Conservation (phyloP, 208 protist genomes). For the Lotmaria passim region DNA sequence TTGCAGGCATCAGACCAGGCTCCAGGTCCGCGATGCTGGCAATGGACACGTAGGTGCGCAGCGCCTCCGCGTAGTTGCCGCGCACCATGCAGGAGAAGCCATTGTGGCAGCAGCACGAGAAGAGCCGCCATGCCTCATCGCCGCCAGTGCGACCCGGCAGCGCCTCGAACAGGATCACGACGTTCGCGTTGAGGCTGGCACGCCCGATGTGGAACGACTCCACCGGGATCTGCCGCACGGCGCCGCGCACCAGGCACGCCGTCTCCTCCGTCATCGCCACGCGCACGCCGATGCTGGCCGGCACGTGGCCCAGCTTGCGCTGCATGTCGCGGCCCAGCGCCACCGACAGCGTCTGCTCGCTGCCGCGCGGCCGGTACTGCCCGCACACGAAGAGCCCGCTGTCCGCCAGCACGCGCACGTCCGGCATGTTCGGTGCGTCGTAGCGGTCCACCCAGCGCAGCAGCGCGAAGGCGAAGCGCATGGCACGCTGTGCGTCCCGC, state of each 20-base stretch:
- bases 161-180: conserved; percentile 38
- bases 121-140: conserved; percentile 33
- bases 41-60: conserved; percentile 30
- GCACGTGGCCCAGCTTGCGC: conserved; percentile 30
- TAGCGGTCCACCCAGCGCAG: conserved; percentile 1
- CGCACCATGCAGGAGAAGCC: conserved; percentile 49
- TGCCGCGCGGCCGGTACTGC: conserved; percentile 14
- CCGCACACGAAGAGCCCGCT: conserved; percentile 27
- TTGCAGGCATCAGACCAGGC: conserved; percentile 21
- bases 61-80: conserved; percentile 40
- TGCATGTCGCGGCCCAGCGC: conserved; percentile 37
- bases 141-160: conserved; percentile 21
- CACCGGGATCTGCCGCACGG: conserved; percentile 1
- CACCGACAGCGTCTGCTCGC: conserved; percentile 28
- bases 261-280: conserved; percentile 52
- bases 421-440: neutral
- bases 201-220: neutral
- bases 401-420: conserved; percentile 33
- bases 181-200: conserved; percentile 18
- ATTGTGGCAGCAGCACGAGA: conserved; percentile 23
- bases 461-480: conserved; percentile 31
- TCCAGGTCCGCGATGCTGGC: conserved; percentile 28
- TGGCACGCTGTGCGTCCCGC: conserved; percentile 15
- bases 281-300: conserved; percentile 29
- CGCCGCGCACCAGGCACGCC: conserved; percentile 36